Conservation (phyloP, 768 basidiomycete species). For the Trametes sanguinea region DNA sequence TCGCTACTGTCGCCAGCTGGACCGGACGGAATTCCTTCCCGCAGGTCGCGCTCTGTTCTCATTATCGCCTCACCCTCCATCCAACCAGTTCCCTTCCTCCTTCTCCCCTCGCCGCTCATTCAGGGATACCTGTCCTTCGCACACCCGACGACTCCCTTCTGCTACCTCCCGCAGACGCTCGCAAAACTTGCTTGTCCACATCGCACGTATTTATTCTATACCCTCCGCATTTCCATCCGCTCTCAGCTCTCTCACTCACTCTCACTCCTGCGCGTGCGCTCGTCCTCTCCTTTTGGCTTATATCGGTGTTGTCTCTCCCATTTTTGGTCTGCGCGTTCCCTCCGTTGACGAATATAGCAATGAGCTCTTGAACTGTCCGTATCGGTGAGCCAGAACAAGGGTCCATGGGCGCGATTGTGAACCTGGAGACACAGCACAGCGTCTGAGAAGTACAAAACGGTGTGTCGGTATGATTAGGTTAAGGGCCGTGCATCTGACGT, state of each 20-base stretch:
- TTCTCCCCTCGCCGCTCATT: too few relatives aligned
- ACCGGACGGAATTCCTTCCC: constrained; percentile 12
- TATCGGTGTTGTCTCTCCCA: constrained; percentile 5
- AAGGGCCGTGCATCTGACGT: too few relatives aligned
- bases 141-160: not conserved
- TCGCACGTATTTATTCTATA: constrained; percentile 25
- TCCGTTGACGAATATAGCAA: constrained; percentile 9
- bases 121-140: too few relatives aligned
- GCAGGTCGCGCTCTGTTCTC: constrained; percentile 16
- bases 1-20: constrained; percentile 20
- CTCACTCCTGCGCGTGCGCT: constrained; percentile 5
- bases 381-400: too few relatives aligned
- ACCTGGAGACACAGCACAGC: too few relatives aligned
- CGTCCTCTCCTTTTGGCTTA: not conserved
- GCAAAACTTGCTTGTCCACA: constrained; percentile 10
- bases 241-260: not conserved
- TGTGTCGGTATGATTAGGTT: too few relatives aligned
- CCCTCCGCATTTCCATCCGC: not conserved
- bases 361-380: not conserved
- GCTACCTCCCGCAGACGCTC: not conserved
- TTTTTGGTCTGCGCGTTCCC: constrained; percentile 11
- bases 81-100: not conserved
- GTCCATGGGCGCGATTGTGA: too few relatives aligned
- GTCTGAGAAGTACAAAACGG: too few relatives aligned
- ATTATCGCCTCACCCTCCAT: constrained; percentile 1